Evolutionary conservation across 2,329 filamentous ascomycete genomes (phyloP).

Genomic region (Magnaporthiopsis rhizophila): DNA sequence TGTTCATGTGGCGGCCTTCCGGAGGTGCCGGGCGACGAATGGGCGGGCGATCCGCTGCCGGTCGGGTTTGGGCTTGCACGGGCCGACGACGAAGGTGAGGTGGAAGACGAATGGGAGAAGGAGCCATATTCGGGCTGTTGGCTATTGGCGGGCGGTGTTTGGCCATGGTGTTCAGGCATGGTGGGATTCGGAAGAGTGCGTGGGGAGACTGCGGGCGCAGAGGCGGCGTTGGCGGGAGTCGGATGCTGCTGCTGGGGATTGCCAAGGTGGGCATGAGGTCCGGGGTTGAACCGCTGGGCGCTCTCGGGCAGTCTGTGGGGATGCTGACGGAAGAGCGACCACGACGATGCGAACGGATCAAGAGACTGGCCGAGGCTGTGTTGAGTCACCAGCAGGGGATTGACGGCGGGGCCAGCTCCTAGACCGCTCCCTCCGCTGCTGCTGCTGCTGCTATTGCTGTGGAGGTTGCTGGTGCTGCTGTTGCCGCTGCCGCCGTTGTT

Average conservation of each 20-base stretch:
- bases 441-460: slow-evolving; percentile 1
- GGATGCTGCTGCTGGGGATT: not conserved
- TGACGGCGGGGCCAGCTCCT: not conserved
- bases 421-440: not conserved
- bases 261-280: not conserved
- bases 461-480: not conserved
- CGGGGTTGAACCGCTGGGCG: not conserved
- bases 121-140: not conserved
- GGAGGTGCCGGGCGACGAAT: not conserved
- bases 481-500: not conserved
- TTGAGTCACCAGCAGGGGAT: not conserved
- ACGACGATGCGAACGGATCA: not conserved
- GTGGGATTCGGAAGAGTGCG: not conserved
- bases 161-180: not conserved
- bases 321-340: not conserved
- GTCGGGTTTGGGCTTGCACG: not conserved
- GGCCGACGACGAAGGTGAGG: not conserved
- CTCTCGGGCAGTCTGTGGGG: not conserved
- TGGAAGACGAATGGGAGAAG: not conserved
- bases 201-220: not conserved
- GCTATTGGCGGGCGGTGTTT: not conserved
- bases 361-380: not conserved
- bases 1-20: not conserved
- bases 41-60: not conserved
- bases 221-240: not conserved